Evolutionary conservation across 305 asterid species (phyloP).

Genomic region (Fraxinus ornus): DNA sequence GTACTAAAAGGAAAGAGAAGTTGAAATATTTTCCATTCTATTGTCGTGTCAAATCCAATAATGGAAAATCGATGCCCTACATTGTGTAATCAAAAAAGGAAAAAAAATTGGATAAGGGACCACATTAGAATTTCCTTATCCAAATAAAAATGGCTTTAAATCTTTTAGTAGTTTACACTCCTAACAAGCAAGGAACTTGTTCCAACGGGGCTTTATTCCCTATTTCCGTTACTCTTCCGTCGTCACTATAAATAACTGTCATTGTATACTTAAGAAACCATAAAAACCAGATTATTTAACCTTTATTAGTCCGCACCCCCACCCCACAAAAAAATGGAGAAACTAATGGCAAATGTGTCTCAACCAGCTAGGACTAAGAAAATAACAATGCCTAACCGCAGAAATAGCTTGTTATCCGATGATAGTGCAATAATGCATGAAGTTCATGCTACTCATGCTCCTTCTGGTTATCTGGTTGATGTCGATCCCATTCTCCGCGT

Average conservation of each 20-base stretch:
- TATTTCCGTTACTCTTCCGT: conserved; percentile 22
- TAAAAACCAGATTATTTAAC: background rate
- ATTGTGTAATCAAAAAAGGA: background rate
- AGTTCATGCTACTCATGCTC: conserved; percentile 62
- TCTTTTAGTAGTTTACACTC: conserved; percentile 30
- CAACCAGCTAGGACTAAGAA: conserved; percentile 32
- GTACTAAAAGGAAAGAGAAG: too few relatives aligned
- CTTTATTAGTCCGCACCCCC: background rate
- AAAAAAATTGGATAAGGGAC: conserved; percentile 24
- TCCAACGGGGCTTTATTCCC: background rate
- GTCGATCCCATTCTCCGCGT: conserved; percentile 46
- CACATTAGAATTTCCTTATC: conserved; percentile 37
- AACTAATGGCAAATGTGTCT: conserved; percentile 34
- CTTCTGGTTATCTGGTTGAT: conserved; percentile 50
- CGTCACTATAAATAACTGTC: conserved; percentile 49
- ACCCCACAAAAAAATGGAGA: background rate
- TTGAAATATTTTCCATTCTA: background rate
- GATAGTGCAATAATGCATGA: conserved; percentile 54
- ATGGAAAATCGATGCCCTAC: background rate
- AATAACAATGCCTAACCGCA: conserved; percentile 35
- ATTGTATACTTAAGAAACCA: conserved; percentile 15
- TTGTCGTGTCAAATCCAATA: background rate
- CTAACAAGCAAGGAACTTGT: conserved; percentile 77
- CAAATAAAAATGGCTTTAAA: conserved; percentile 34
- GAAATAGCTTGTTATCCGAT: conserved; percentile 42